Conservation (phyloP, 2,329 filamentous ascomycete genomes). For the Cytospora leucostoma region DNA sequence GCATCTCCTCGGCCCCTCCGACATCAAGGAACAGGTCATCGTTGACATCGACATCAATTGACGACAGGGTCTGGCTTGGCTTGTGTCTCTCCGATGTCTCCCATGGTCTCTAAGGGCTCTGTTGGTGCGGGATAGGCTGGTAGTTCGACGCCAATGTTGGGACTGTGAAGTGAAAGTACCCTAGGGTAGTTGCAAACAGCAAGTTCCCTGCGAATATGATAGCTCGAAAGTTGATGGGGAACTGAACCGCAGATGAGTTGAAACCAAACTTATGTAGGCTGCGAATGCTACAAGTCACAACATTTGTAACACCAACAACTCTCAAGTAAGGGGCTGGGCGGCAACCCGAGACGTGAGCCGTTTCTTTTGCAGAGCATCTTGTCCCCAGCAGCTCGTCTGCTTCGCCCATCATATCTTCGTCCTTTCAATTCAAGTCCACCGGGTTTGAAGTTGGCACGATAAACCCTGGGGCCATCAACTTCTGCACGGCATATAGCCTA, state of each 20-base stretch:
- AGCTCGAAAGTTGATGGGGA: neutral
- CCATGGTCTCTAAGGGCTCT: neutral
- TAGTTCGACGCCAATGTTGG: neutral
- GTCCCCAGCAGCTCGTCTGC: too few relatives aligned
- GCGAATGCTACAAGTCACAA: too few relatives aligned
- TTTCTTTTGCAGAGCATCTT: too few relatives aligned
- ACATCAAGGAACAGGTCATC: neutral
- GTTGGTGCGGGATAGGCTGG: neutral
- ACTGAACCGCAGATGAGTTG: neutral
- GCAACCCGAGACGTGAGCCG: too few relatives aligned
- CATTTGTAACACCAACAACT: too few relatives aligned
- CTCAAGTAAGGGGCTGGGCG: too few relatives aligned
- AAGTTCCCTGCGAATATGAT: neutral
- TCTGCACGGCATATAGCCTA: too few relatives aligned
- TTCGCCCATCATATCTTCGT: too few relatives aligned
- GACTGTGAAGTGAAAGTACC: neutral
- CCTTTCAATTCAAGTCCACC: too few relatives aligned
- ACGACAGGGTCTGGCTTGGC: neutral
- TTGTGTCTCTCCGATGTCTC: neutral
- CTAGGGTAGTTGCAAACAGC: neutral
- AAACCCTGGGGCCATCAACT: too few relatives aligned
- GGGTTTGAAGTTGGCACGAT: too few relatives aligned
- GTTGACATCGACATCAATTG: neutral
- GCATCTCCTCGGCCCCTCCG: neutral
- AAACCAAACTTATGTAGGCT: too few relatives aligned